phyloP scores from a whole-genome alignment of 2,329 filamentous ascomycete genomes.

The Thelonectria olida region DNA sequence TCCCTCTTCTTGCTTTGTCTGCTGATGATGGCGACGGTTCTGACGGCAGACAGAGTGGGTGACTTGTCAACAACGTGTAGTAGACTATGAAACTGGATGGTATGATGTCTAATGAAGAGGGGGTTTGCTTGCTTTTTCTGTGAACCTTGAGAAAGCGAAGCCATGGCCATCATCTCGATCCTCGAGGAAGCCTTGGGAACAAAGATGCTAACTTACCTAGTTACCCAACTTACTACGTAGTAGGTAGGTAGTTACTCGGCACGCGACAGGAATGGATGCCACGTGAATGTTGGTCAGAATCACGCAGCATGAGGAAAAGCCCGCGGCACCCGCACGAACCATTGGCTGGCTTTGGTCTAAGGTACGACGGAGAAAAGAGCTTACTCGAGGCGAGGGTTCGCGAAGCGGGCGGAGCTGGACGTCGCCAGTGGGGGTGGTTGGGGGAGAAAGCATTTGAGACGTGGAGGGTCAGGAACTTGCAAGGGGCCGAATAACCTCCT shows the following conservation, averaged over 20 bases:
- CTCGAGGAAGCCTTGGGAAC: too few species aligned
- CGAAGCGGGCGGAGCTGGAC: background rate
- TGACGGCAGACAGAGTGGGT: background rate
- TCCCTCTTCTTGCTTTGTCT: background rate
- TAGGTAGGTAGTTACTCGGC: too few species aligned
- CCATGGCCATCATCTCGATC: too few species aligned
- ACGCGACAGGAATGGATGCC: background rate
- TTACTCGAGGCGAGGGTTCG: background rate
- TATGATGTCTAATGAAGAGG: background rate
- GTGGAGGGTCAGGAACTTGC: background rate
- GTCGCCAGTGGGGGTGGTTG: background rate
- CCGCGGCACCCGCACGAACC: background rate
- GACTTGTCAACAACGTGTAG: background rate
- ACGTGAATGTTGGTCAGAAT: background rate
- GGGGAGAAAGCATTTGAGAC: background rate
- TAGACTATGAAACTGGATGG: background rate
- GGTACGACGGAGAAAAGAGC: background rate
- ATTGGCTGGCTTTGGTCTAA: background rate
- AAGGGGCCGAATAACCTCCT: background rate
- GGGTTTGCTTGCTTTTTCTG: constrained; percentile 1
- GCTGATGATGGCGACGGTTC: constrained; percentile 3
- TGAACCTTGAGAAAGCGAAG: background rate
- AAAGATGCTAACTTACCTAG: too few species aligned
- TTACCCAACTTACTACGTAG: too few species aligned
- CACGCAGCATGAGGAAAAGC: background rate